Conservation (phyloP, 805 yeast genomes). For the Yamadazyma akitaensis region DNA sequence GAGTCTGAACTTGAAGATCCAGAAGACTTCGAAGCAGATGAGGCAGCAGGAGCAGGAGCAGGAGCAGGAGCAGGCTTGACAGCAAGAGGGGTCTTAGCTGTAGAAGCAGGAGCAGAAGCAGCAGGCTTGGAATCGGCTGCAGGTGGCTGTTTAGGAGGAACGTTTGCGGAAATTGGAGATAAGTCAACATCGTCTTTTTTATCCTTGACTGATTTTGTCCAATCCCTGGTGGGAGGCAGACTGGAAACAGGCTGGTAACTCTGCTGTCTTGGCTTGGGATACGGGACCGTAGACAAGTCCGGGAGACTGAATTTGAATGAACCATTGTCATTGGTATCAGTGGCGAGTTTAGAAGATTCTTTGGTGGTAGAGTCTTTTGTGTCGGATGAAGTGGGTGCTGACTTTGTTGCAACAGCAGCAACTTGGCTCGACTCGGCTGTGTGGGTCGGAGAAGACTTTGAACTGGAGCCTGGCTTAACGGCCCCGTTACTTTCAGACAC, state of each 20-base stretch:
- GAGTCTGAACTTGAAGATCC: slow-evolving; percentile 2
- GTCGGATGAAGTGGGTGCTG: no score
- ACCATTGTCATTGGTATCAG: background rate
- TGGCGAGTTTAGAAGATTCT: no score
- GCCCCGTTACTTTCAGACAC: no score
- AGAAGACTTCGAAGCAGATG: slow-evolving; percentile 2
- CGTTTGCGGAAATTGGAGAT: no score
- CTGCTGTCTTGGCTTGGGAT: background rate
- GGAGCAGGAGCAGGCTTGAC: background rate
- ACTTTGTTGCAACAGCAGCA: no score
- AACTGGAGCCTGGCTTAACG: background rate
- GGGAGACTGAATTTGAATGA: background rate
- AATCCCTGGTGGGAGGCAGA: background rate
- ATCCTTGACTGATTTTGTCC: background rate
- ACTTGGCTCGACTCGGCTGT: no score
- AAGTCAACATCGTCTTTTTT: no score
- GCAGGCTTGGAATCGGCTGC: background rate
- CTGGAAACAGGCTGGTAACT: background rate
- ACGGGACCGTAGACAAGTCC: background rate
- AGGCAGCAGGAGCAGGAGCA: no score
- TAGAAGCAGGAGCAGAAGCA: background rate
- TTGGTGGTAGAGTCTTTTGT: no score
- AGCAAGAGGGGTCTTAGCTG: background rate
- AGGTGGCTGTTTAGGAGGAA: background rate
- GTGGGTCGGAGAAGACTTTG: slow-evolving; percentile 1